Base-by-base conservation (phyloP, 73 alveolate species). In the Paramecium sexaurelia region DNA sequence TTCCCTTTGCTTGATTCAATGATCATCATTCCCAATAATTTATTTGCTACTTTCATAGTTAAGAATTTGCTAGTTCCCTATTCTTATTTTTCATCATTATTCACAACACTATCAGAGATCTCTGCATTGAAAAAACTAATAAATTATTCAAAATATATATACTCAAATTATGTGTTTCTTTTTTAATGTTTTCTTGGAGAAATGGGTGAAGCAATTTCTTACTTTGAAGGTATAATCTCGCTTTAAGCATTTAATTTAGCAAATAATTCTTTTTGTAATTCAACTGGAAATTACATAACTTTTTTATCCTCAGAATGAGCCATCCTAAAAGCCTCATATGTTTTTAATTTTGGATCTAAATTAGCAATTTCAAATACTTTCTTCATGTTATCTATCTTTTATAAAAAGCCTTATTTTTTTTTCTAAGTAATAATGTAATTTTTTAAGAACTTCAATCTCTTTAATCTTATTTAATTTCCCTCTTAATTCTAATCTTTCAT, bases 11-110 rank as follows among this genome's bases (percentile, higher is more conserved):
- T 75, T 36, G 88, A 5, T 20, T 75, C 61, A 7, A 75, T 27
- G 0, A 37, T 37, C 88, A 75, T 75, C 20, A 75, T 32, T 36
- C 88, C 88, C 27, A 69, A 32, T 32, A 69, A 27, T 69, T 32
- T 69, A 69, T 69, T 69, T 13, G 85, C 85, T 20, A 69, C 85
- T 69, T 69, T 69, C 85, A 69, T 69, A 4, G 85, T 69, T 5
- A 69, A 20, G 13, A 69, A 69, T 22, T 69, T 69, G 32, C 56
- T 69, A 4, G 85, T 69, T 27, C 85, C 85, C 27, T 69, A 26
- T 10, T 69, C 85, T 13, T 69, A n/a, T n/a, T n/a, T 69, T 69
- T 32, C 32, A 2, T 69, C 83, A 61, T 11, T 22, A 32, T 22
- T 32, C 6, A 35, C 41, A 10, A 69, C 26, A 32, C 57, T 69